These are phyloP conservation scores for Pseudocercospora fijiensis DNA, from an alignment of 2,329 filamentous ascomycete species.

Conservation along the genomic window DNA sequence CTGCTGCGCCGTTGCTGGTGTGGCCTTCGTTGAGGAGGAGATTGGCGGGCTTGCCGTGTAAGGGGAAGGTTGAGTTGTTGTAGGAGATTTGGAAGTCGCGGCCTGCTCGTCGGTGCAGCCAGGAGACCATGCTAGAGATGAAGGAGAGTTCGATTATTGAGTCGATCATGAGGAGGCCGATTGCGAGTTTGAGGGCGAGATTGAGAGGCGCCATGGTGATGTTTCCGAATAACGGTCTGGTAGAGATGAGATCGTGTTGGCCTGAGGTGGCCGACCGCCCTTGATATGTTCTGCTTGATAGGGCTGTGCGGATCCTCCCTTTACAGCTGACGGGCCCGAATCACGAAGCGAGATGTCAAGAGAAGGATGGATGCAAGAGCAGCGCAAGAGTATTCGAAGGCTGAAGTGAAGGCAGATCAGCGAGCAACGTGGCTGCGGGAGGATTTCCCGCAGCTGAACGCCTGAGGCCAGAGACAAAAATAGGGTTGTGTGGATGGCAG, in stretches of 20 bases:
- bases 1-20: conserved; percentile 35
- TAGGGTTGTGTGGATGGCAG: background rate
- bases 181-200: conserved; percentile 18
- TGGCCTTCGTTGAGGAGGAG: conserved; percentile 35
- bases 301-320: conserved; percentile 3
- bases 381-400: background rate
- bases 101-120: conserved; percentile 33
- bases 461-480: background rate
- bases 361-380: background rate
- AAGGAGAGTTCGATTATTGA: conserved; percentile 32
- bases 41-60: conserved; percentile 45
- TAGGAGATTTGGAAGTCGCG: conserved; percentile 27
- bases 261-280: background rate
- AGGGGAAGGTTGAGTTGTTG: conserved; percentile 32
- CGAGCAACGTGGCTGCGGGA: background rate
- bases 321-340: background rate
- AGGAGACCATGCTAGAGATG: conserved; percentile 33
- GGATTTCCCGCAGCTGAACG: background rate
- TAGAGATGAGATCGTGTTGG: background rate
- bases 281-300: conserved; percentile 2
- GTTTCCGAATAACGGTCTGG: background rate
- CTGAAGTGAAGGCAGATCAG: background rate
- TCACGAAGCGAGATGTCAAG: background rate
- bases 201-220: conserved; percentile 15
- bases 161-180: conserved; percentile 31